These are phyloP conservation scores for Helicostylum pulchrum DNA, from an alignment of 192 early-diverging fungal species.

Conservation along the genomic window DNA sequence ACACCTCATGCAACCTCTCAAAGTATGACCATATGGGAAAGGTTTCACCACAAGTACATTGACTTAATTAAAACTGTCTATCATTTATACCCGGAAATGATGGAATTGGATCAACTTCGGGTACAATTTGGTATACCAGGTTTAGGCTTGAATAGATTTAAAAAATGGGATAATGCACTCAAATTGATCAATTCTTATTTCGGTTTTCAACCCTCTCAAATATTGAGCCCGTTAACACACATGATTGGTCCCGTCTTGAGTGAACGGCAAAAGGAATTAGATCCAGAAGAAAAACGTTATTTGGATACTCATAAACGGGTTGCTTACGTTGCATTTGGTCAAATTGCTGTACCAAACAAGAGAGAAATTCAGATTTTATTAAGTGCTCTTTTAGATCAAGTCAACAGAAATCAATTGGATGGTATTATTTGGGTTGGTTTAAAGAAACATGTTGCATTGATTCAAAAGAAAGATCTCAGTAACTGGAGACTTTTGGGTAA, in stretches of 20 bases:
- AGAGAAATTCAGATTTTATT: no score
- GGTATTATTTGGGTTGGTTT: conserved; percentile 13
- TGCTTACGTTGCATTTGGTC: conserved; percentile 29
- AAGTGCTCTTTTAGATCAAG: no score
- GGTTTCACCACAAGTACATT: no score
- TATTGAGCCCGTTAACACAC: background rate
- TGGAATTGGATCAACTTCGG: no score
- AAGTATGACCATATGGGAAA: no score
- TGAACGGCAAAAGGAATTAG: conserved; percentile 3
- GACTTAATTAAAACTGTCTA: no score
- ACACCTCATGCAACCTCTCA: no score
- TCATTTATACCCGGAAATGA: no score
- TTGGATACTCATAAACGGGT: conserved; percentile 13
- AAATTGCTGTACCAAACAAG: background rate
- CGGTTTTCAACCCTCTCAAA: background rate
- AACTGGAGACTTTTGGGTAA: background rate
- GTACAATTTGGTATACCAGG: no score
- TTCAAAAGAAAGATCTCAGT: conserved; percentile 13
- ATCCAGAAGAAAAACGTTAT: background rate
- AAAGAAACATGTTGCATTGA: conserved; percentile 17
- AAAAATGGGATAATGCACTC: background rate
- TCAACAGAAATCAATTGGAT: background rate
- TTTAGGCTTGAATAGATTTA: background rate
- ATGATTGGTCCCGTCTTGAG: conserved; percentile 25
- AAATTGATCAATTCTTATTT: background rate